phyloP scores from a whole-genome alignment of 495 filamentous ascomycete species.

The Penicillium longicatenatum region DNA sequence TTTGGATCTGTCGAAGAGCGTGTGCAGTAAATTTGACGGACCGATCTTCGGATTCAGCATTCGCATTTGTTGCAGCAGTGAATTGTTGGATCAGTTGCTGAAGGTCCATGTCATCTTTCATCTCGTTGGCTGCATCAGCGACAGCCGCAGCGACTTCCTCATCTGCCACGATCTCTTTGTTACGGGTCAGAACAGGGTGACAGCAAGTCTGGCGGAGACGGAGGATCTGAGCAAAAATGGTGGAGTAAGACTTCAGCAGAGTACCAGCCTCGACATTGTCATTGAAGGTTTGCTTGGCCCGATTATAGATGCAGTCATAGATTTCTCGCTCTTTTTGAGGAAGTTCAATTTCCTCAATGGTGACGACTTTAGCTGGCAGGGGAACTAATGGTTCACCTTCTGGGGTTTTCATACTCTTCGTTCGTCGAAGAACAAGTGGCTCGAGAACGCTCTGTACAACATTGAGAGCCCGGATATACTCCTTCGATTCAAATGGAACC shows the following conservation, averaged over 20 bases:
- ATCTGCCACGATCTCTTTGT: slow-evolving; percentile 80
- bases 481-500: slow-evolving; percentile 90
- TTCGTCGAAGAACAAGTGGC: slow-evolving; percentile 89
- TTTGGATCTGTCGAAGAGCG: slow-evolving; percentile 86
- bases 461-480: slow-evolving; percentile 89
- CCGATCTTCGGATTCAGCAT: slow-evolving; percentile 46
- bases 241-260: slow-evolving; percentile 89
- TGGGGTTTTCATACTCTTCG: slow-evolving; percentile 97
- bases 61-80: slow-evolving; percentile 60
- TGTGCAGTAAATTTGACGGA: slow-evolving; percentile 73
- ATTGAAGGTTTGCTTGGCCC: slow-evolving; percentile 80
- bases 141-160: slow-evolving; percentile 82
- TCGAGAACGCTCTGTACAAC: slow-evolving; percentile 97
- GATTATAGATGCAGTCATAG: slow-evolving; percentile 30
- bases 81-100: slow-evolving; percentile 82
- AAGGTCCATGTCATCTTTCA: slow-evolving; percentile 96
- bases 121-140: slow-evolving; percentile 74
- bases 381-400: slow-evolving; percentile 84
- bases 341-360: slow-evolving; percentile 83
- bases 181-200: slow-evolving; percentile 85
- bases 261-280: slow-evolving; percentile 89
- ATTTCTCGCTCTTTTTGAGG: slow-evolving; percentile 49
- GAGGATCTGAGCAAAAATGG: slow-evolving; percentile 95
- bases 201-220: slow-evolving; percentile 93
- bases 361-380: slow-evolving; percentile 76